phyloP scores from a whole-genome alignment of 768 basidiomycete species.

The Steccherinum ochraceum region DNA sequence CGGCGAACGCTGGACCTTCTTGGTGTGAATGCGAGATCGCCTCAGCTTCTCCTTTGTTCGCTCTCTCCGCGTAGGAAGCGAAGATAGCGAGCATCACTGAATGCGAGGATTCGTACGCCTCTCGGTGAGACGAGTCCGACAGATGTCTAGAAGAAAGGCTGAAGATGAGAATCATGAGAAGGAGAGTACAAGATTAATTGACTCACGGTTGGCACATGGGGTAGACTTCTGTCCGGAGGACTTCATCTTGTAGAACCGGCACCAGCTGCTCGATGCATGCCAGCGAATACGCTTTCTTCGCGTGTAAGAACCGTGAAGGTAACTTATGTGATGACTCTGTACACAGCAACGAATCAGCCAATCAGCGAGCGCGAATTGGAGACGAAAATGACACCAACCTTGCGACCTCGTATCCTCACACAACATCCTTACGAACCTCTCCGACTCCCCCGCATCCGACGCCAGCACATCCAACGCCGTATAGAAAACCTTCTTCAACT shows the following conservation, averaged over 20 bases:
- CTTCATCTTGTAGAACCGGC: conserved; percentile 46
- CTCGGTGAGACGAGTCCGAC: conserved; percentile 49
- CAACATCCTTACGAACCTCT: conserved; percentile 32
- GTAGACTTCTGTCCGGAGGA: conserved; percentile 50
- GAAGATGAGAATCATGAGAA: not conserved
- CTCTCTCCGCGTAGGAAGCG: conserved; percentile 46
- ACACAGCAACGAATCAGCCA: not conserved
- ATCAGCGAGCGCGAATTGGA: not conserved
- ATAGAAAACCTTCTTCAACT: conserved; percentile 72
- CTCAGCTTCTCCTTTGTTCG: conserved; percentile 5
- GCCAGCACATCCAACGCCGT: conserved; percentile 70
- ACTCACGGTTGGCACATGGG: conserved; percentile 63
- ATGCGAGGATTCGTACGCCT: conserved; percentile 84
- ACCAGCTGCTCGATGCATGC: conserved; percentile 77
- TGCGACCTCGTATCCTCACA: conserved; percentile 11
- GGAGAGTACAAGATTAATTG: conserved; percentile 2
- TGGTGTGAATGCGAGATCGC: not conserved
- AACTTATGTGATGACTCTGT: not conserved
- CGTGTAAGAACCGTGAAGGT: conserved; percentile 16
- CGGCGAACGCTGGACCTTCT: conserved; percentile 33
- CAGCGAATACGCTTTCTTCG: conserved; percentile 55
- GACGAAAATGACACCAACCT: not conserved
- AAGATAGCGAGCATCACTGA: conserved; percentile 77
- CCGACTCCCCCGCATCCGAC: conserved; percentile 28
- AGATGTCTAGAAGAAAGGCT: conserved; percentile 44